Percentiles rank a stretch among this genome's conserved stretches.
Evolutionary conservation across 2,329 filamentous ascomycete genomes (phyloP).

Genomic region (Fusarium odoratissimum): DNA sequence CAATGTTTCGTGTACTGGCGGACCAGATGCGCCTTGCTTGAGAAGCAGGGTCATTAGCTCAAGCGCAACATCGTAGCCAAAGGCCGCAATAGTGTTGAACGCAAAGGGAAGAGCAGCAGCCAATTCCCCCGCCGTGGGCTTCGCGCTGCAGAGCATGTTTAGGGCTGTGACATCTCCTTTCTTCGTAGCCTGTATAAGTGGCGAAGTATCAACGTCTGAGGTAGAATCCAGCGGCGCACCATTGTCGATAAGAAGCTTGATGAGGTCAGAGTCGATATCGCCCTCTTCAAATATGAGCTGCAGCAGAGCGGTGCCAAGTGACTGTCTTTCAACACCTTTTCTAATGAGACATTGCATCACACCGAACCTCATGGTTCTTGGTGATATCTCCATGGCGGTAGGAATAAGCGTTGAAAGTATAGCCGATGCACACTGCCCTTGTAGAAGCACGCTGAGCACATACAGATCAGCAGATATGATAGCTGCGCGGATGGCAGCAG

Average conservation of each 20-base stretch:
- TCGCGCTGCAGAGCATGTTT: neutral
- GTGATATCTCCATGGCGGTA: neutral
- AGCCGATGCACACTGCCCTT: neutral
- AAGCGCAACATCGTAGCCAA: neutral
- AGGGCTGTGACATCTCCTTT: constrained; percentile 9
- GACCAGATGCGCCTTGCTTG: neutral
- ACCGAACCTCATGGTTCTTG: neutral
- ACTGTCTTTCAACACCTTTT: neutral
- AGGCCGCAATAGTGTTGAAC: neutral
- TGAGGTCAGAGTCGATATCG: neutral
- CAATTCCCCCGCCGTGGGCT: neutral
- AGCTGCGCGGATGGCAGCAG: neutral
- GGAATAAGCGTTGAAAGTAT: neutral
- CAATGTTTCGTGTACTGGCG: neutral
- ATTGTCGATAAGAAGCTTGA: constrained; percentile 6
- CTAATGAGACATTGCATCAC: neutral
- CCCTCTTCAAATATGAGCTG: neutral
- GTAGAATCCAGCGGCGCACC: neutral
- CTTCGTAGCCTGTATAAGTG: neutral
- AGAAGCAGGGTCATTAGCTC: constrained; percentile 1
- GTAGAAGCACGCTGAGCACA: neutral
- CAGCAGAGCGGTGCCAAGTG: neutral
- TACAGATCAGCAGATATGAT: neutral
- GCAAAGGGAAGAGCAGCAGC: constrained; percentile 3
- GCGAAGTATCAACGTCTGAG: neutral